Base-by-base conservation (phyloP, 192 early-diverging fungal genomes). In the Podila horticola region DNA sequence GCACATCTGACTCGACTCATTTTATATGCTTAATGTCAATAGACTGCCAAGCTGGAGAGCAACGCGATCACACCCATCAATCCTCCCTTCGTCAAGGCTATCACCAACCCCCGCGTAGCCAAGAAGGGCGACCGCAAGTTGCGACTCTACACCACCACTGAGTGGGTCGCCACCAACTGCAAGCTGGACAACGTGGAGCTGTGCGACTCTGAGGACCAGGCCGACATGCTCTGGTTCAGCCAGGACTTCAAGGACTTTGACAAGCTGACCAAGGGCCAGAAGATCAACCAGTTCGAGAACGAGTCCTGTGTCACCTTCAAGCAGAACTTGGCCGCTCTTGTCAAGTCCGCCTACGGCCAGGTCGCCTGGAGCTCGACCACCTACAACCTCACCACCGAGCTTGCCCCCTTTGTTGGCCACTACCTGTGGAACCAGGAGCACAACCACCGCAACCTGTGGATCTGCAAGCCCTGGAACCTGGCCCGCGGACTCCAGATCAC, bases 241-340 rank as follows among this genome's bases (percentile, higher is more conserved):
- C 76, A 84, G 31, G 83, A 84, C 17, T 87, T 84, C 49, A 73
- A 72, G 60, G 83, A 82, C 1, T 87, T 84, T 70, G 74, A 84
- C 24, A 74, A 72, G 33, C 33, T 87, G 48, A 76, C 71, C 26
- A 66, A 74, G 11, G 63, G 72, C 28, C 86, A 87, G 58, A 79
- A 52, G 58, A 79, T 87, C 36, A 87, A 84, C 63, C 86, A 87
- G 50, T 69, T 83, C 29, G 81, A 77, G 19, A 84, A 84, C 64
- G 86, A 87, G 31, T 74, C 66, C 29, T 83, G 83, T 38, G 61
- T 87, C 24, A 87, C 86, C 12, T 84, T 67, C 45, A 84, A 87
- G 41, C 75, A 84, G 20, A 84, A 87, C 24, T 51, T 84, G 51
- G 73, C 86, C 19, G 59, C 76, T 0, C 69, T 87, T 17, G 60